Evolutionary conservation across 129 eudicot genomes (phyloP).

Genomic region (Chrysanthemum lavandulifolium): DNA sequence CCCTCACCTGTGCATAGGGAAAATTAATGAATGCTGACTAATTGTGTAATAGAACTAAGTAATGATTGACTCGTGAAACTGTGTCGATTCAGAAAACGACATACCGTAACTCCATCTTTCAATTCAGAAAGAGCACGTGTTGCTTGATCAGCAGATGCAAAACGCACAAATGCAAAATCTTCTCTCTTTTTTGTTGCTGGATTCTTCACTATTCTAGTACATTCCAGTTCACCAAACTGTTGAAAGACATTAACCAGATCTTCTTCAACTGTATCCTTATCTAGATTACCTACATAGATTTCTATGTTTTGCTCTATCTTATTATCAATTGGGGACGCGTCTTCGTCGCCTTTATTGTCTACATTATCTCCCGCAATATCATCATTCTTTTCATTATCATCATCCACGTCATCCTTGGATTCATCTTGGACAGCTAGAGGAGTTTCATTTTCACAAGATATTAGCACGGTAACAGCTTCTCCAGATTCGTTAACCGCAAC

Average conservation of each 20-base stretch:
- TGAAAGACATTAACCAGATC: constrained; percentile 42
- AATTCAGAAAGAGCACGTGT: constrained; percentile 45
- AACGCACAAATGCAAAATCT: constrained; percentile 45
- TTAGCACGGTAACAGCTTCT: constrained; percentile 16
- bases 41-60: background rate
- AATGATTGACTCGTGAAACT: constrained; percentile 11
- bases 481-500: constrained; percentile 16
- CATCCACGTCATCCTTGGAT: constrained; percentile 16
- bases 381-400: constrained; percentile 15
- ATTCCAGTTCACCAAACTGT: constrained; percentile 40
- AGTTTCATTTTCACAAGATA: constrained; percentile 7
- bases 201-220: constrained; percentile 38
- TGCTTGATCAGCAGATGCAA: constrained; percentile 38
- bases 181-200: constrained; percentile 38
- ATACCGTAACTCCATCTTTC: constrained; percentile 51
- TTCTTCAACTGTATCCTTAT: constrained; percentile 41
- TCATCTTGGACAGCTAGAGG: constrained; percentile 23
- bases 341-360: constrained; percentile 27
- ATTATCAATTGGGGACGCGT: constrained; percentile 13
- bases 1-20: constrained; percentile 40
- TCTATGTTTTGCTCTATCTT: constrained; percentile 34
- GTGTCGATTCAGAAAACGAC: constrained; percentile 14
- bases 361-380: constrained; percentile 25
- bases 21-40: constrained; percentile 1
- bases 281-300: constrained; percentile 42